Percentiles rank a stretch among this genome's conserved stretches.
Conservation (phyloP, 2,329 filamentous ascomycete genomes). For the Colletotrichum spaethianum region DNA sequence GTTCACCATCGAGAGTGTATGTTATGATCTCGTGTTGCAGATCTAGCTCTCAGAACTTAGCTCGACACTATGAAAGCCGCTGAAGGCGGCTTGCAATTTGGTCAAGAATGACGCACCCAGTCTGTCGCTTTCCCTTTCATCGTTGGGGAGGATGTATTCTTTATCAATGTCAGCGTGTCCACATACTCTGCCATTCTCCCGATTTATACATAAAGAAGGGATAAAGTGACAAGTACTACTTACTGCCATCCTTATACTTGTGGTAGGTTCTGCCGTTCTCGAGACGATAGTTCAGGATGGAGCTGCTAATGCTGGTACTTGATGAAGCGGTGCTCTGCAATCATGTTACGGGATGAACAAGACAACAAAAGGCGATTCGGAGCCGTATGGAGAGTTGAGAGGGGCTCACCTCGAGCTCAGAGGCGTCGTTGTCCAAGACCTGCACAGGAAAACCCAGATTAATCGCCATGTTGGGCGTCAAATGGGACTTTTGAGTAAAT, state of each 20-base stretch:
- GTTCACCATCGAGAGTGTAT: background rate
- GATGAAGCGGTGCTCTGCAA: constrained; percentile 37
- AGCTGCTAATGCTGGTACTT: constrained; percentile 50
- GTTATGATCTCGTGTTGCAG: constrained; percentile 5
- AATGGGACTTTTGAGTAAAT: background rate
- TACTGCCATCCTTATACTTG: constrained; percentile 43
- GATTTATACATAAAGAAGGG: no score
- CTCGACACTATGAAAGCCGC: no score
- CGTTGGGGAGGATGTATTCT: background rate
- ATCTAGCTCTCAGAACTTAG: constrained; percentile 35
- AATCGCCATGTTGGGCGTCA: background rate
- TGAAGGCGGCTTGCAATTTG: no score
- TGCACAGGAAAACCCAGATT: background rate
- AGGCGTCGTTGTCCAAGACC: background rate
- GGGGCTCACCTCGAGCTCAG: background rate
- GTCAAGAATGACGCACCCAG: constrained; percentile 38
- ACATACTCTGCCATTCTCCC: no score
- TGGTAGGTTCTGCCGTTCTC: constrained; percentile 37
- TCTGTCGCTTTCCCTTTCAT: background rate
- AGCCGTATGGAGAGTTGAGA: background rate
- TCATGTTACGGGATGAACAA: background rate
- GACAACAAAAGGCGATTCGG: no score
- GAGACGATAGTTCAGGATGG: constrained; percentile 42
- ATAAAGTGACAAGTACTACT: background rate
- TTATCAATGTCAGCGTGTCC: no score